Base-by-base conservation (phyloP, 768 basidiomycete genomes). In the Kwoniella sp. region DNA sequence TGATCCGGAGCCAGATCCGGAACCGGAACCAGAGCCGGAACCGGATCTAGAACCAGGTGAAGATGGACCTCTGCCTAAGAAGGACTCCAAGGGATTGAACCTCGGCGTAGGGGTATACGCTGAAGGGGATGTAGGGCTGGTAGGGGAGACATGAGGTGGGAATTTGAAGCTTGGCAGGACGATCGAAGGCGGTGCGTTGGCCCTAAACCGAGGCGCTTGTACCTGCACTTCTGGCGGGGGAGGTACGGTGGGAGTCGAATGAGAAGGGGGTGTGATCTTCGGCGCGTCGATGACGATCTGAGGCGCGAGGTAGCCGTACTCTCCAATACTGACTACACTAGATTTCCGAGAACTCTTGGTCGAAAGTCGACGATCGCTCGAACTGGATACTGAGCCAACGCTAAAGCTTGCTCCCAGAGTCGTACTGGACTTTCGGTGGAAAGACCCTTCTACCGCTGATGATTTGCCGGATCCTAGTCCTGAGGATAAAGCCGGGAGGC, bases 271-370 rank as follows among this genome's bases (percentile, higher is more conserved):
- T 8, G 55, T 41, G 25, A n/a, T 25, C 3, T 30, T 60, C 11
- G 63, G 52, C 9, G 37, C 63, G 53, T 77, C 73, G 37, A 74
- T 73, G n/a, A 69, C 65, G 26, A 77, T 77, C 31, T 70, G 66
- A 23, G 75, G 73, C 8, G 59, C 75, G 20, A 77, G 66, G 47
- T 77, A 77, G 15, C 69, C 71, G 54, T 74, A 77, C 48, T 77
- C 75, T 28, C 63, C 53, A 15, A 74, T 69, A 61, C 75, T 74
- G 64, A 72, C 70, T n/a, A 70, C 58, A 5, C 70, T 72, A 26
- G 70, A 73, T 48, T 73, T 71, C 4, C 69, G 65, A n/a, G 70
- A 72, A 58, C 69, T 20, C 55, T 34, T 45, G 52, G 59, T 12
- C 51, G 63, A 22, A 55, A 60, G 4, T 52, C 58, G 60, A 53